These are phyloP conservation scores for Fusarium abutilonis DNA, from an alignment of 2,329 filamentous ascomycete species.

Conservation along the genomic window DNA sequence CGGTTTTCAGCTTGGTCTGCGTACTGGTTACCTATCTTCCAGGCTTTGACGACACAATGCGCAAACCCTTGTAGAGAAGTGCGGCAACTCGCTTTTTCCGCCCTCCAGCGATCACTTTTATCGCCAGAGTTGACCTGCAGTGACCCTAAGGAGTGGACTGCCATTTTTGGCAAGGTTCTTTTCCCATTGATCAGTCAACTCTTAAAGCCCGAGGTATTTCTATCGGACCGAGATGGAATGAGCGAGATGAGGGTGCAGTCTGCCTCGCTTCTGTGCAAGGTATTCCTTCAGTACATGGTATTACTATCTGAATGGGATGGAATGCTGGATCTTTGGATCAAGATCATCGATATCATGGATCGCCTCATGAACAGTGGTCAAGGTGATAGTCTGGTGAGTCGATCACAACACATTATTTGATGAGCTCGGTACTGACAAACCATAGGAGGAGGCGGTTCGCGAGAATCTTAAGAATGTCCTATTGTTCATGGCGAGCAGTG, in stretches of 20 bases:
- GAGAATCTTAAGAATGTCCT: slow-evolving; percentile 97
- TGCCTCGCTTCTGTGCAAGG: slow-evolving; percentile 90
- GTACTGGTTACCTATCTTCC: slow-evolving; percentile 96
- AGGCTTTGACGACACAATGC: slow-evolving; percentile 87
- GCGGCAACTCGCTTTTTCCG: slow-evolving; percentile 85
- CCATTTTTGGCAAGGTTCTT: slow-evolving; percentile 92
- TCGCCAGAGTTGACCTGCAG: slow-evolving; percentile 84
- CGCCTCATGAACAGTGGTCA: slow-evolving; percentile 95
- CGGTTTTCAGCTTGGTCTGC: slow-evolving; percentile 83
- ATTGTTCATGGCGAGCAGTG: slow-evolving; percentile 91
- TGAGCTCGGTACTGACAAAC: slow-evolving; percentile 20
- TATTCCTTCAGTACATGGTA: slow-evolving; percentile 93
- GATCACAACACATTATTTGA: background rate
- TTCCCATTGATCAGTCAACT: slow-evolving; percentile 90
- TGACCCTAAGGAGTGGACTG: slow-evolving; percentile 90
- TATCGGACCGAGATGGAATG: slow-evolving; percentile 91
- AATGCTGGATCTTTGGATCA: slow-evolving; percentile 90
- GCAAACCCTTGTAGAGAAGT: slow-evolving; percentile 95
- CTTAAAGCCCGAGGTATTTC: slow-evolving; percentile 93
- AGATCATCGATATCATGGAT: slow-evolving; percentile 94
- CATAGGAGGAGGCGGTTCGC: slow-evolving; percentile 89
- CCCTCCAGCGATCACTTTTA: slow-evolving; percentile 84
- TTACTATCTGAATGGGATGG: slow-evolving; percentile 85
- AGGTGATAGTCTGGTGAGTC: slow-evolving; percentile 82
- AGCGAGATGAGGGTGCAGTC: slow-evolving; percentile 93